Conservation (phyloP, 2,329 filamentous ascomycete genomes). For the Arthrobotrys entomopaga region DNA sequence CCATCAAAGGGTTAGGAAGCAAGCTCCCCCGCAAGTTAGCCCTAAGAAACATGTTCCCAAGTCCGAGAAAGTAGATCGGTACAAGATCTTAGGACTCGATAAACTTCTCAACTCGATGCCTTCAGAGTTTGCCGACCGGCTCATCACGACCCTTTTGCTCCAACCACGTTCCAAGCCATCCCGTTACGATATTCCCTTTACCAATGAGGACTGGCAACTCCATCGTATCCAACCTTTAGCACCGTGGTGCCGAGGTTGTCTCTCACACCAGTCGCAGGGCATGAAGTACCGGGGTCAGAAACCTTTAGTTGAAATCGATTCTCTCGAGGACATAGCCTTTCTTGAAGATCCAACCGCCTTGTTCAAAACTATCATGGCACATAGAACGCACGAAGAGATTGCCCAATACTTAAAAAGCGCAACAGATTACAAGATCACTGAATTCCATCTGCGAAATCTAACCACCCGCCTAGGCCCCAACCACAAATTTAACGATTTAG, state of each 20-base stretch:
- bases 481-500: conserved; percentile 14
- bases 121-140: conserved; percentile 4
- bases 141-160: conserved; percentile 24
- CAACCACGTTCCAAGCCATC: not conserved
- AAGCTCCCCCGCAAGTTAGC: too few species aligned
- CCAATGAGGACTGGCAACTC: not conserved
- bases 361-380: conserved; percentile 13
- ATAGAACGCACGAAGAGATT: conserved; percentile 6
- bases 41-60: too few species aligned
- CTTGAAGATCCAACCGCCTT: not conserved
- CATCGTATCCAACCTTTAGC: conserved; percentile 3
- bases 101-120: conserved; percentile 20
- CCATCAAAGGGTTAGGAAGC: not conserved
- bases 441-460: conserved; percentile 32
- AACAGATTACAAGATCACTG: conserved; percentile 11
- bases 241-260: conserved; percentile 10
- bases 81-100: not conserved
- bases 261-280: too few species aligned
- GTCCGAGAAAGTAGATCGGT: too few species aligned
- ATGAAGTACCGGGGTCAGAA: too few species aligned
- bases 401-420: conserved; percentile 7
- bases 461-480: conserved; percentile 3
- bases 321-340: not conserved
- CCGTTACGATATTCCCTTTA: not conserved
- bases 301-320: not conserved